Evolutionary conservation across 1,139 yeast species (phyloP).

Genomic region (Blastobotrys serpentis): DNA sequence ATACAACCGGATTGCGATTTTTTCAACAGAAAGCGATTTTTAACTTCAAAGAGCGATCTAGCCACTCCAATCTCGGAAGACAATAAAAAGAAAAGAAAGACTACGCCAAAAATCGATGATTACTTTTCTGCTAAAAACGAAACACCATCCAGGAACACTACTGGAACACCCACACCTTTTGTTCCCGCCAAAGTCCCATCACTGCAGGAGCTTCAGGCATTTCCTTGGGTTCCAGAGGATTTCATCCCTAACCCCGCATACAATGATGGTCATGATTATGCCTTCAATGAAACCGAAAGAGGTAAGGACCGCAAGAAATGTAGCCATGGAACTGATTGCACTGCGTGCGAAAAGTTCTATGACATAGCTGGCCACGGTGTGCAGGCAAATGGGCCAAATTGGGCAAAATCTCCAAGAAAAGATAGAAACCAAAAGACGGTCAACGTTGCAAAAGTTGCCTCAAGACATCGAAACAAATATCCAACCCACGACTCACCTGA

Average conservation of each 20-base stretch:
- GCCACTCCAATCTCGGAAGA: conserved; percentile 2
- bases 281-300: conserved; percentile 31
- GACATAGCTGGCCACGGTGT: conserved; percentile 26
- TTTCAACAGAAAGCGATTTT: not conserved
- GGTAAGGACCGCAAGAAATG: conserved; percentile 29
- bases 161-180: too few relatives aligned
- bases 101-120: not conserved
- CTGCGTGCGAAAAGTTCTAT: conserved; percentile 30
- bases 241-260: conserved; percentile 29
- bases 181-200: not conserved
- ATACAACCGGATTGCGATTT: not conserved
- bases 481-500: conserved; percentile 34
- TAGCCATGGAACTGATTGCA: conserved; percentile 33
- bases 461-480: conserved; percentile 32
- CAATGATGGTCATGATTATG: conserved; percentile 28
- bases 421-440: too few relatives aligned
- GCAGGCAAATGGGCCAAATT: conserved; percentile 20
- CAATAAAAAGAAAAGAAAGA: not conserved
- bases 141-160: too few relatives aligned
- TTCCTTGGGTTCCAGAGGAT: conserved; percentile 20
- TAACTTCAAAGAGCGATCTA: not conserved
- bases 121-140: not conserved
- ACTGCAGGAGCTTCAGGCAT: not conserved
- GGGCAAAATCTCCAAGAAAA: too few relatives aligned
- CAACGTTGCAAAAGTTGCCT: conserved; percentile 21